Base-by-base conservation (phyloP, 805 yeast species). In the Saturnispora mendoncae region DNA sequence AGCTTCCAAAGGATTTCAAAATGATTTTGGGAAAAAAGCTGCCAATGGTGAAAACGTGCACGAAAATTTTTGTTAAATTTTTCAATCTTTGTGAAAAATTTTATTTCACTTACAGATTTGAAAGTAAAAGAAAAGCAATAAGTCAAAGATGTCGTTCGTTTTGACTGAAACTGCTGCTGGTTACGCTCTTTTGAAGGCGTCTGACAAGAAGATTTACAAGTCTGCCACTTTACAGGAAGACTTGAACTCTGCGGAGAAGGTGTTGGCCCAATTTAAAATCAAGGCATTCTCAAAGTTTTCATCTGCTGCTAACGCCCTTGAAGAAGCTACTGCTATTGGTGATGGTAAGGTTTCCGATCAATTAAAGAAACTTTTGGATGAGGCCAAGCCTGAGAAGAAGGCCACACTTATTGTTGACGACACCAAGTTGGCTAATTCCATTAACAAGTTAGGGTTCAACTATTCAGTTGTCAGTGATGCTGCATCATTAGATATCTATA, bases 101-200 rank as follows among this genome's bases (percentile, higher is more conserved):
- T 38, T 18, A 25, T n/a, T n/a, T n/a, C 34, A 18, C 29, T 17
- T 21, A 23, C 19, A 18, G n/a, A n/a, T n/a, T n/a, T n/a, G n/a
- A n/a, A n/a, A n/a, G n/a, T n/a, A n/a, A n/a, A 13, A 19, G 9
- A 35, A 25, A 25, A 35, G 31, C 31, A 33, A 31, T n/a, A n/a
- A n/a, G n/a, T n/a, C n/a, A n/a, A n/a, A n/a, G n/a, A 84, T 84
- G 94, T 82, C 92, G 49, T 84, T 71, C 75, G 87, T 90, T 60
- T 78, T 90, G 64, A 84, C 97, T 47, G 98, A 92, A 72, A 92
- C 98, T 51, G 84, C 98, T 50, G 98, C 98, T 40, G 98, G 98
- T 61, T 92, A 92, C 65, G 98, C 98, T 61, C 75, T 92, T 61
- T 77, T 92, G 62, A 92, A 92, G 71, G 95, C 97, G 44, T 81